Base-by-base conservation (phyloP, 768 basidiomycete species). In the Suillus decipiens region DNA sequence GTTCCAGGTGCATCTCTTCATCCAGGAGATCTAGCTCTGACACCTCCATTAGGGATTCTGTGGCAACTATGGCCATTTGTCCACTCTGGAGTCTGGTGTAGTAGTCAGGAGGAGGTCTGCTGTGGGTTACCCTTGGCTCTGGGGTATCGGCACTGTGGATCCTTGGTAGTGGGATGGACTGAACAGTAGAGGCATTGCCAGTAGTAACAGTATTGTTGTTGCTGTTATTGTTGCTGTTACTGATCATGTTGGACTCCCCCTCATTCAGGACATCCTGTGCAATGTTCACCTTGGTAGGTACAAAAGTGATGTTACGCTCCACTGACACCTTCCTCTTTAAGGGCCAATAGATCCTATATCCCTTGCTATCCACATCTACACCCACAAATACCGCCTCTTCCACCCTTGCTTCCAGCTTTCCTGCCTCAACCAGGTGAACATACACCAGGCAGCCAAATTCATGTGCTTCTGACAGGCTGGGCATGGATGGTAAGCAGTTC, bases 371-470 rank as follows among this genome's bases (percentile, higher is more conserved):
- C 3, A 69, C 63, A 64, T 78, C 74, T 63, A 75, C 75, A 0
- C 79, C 76, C 22, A 80, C 65, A 67, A 74, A 80, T 9, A 64
- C 60, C 0, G 72, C 76, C 22, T 72, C 67, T 12, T 68, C 61
- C 2, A 66, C 70, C 37, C 66, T 48, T 3, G 66, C 60, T 5
- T 71, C 74, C 0, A 78, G 61, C 62, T 78, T 78, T 5, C 56
- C 12, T 37, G 55, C 61, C 6, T 60, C 63, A 6, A 56, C 51
- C 33, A 64, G 61, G 14, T 73, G 70, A 0, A 77, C 72, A 51
- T 59, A 75, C 0, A 51, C 28, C 1, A 1, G 31, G 1, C 8
- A 3, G 0, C 50, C 31, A 2, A 51, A 51, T 8, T 51, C 31
- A 2, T 33, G 17, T 5, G 17, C 50, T 4, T 17, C 8, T 4